A percentile compares a stretch with the other conserved stretches of the same genome.
Evolutionary conservation across 768 basidiomycete genomes (phyloP).

Genomic region (Phaeolepiota aurea): DNA sequence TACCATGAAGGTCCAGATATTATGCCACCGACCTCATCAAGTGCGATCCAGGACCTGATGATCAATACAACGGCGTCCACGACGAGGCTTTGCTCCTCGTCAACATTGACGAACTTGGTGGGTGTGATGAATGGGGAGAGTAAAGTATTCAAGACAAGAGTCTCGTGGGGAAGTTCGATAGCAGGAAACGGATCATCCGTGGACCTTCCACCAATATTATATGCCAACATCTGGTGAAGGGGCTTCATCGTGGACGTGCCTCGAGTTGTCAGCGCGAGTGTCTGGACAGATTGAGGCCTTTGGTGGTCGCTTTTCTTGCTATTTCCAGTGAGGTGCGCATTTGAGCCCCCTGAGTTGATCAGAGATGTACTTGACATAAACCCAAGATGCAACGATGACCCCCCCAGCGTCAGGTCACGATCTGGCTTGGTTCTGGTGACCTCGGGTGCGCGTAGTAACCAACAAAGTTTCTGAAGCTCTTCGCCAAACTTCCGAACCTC

Average conservation of each 20-base stretch:
- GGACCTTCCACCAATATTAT: constrained; percentile 26
- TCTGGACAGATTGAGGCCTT: constrained; percentile 35
- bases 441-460: constrained; percentile 42
- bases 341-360: constrained; percentile 6
- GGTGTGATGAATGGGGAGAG: constrained; percentile 44
- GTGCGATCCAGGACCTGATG: constrained; percentile 45
- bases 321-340: constrained; percentile 9
- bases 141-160: constrained; percentile 48
- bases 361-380: constrained; percentile 33
- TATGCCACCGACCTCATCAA: constrained; percentile 40
- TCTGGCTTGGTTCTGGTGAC: constrained; percentile 15
- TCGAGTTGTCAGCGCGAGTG: constrained; percentile 15
- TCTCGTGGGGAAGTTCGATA: constrained; percentile 45
- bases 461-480: constrained; percentile 50
- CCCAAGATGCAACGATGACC: constrained; percentile 30
- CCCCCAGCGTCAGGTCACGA: constrained; percentile 14
- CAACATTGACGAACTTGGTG: constrained; percentile 22
- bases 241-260: constrained; percentile 29
- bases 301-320: constrained; percentile 26
- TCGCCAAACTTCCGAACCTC: constrained; percentile 42
- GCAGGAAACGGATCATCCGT: constrained; percentile 15
- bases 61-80: constrained; percentile 56
- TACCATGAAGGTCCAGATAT: neutral
- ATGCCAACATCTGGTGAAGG: constrained; percentile 37
- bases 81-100: constrained; percentile 47